Evolutionary conservation across 495 filamentous ascomycete species (phyloP).

Genomic region (Hyaloscypha variabilis): DNA sequence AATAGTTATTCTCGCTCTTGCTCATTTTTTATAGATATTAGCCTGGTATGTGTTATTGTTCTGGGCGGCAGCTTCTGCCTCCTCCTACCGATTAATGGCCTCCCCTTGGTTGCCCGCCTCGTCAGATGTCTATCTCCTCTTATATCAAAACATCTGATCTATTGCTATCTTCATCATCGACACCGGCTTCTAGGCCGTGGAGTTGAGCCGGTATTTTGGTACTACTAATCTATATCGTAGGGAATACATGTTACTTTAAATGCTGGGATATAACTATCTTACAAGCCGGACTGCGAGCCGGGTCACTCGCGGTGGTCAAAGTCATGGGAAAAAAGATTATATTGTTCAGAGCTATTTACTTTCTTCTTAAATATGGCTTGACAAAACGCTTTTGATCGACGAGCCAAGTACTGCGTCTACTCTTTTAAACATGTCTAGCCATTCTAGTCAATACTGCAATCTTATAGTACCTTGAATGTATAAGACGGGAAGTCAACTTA

Average conservation of each 20-base stretch:
- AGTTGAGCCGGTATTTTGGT: slow-evolving; percentile 17
- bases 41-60: slow-evolving; percentile 4
- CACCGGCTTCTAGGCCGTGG: slow-evolving; percentile 16
- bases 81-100: slow-evolving; percentile 1
- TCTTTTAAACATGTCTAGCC: too few species aligned
- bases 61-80: slow-evolving; percentile 14
- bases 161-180: slow-evolving; percentile 21
- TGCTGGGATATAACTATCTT: slow-evolving; percentile 9
- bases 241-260: slow-evolving; percentile 19
- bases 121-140: slow-evolving; percentile 22
- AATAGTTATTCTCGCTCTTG: slow-evolving; percentile 15
- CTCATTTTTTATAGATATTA: slow-evolving; percentile 22
- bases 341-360: too few species aligned
- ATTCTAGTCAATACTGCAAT: too few species aligned
- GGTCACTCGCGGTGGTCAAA: slow-evolving; percentile 8
- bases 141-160: slow-evolving; percentile 27
- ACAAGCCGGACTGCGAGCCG: slow-evolving; percentile 16
- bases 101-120: slow-evolving; percentile 10
- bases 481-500: too few species aligned
- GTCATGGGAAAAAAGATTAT: too few species aligned
- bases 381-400: too few species aligned
- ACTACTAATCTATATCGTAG: slow-evolving; percentile 17
- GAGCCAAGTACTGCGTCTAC: too few species aligned
- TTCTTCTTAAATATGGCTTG: too few species aligned
- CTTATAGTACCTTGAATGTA: too few species aligned